Conservation (phyloP, 495 filamentous ascomycete genomes). For the Tuber brumale region DNA sequence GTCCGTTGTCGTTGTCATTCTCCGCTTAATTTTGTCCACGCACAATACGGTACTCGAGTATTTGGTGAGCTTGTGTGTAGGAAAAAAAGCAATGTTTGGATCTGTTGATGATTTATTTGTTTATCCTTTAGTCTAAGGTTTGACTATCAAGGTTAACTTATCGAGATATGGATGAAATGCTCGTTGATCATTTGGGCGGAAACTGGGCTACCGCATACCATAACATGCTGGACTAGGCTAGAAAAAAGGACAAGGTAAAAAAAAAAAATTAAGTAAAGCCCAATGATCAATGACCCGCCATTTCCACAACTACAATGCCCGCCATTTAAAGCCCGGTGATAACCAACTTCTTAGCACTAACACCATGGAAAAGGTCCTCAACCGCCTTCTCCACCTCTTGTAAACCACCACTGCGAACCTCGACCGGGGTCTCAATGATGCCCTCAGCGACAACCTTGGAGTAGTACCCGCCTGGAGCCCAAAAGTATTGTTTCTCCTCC, state of each 20-base stretch:
- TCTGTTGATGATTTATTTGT: neutral
- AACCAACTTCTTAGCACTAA: slow-evolving; percentile 22
- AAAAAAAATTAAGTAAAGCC: neutral
- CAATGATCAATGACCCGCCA: neutral
- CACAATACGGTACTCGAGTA: too few relatives aligned
- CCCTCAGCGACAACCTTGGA: slow-evolving; percentile 1
- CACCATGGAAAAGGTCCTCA: slow-evolving; percentile 7
- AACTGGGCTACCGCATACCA: neutral
- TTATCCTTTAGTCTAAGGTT: neutral
- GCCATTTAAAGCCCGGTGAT: neutral
- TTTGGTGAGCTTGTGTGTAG: neutral
- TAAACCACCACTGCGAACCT: slow-evolving; percentile 12
- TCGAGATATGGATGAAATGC: neutral
- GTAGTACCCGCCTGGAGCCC: slow-evolving; percentile 4
- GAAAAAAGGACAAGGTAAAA: neutral
- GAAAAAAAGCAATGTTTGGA: neutral
- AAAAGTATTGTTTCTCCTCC: slow-evolving; percentile 5
- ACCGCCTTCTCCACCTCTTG: slow-evolving; percentile 10
- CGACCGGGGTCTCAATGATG: slow-evolving; percentile 15
- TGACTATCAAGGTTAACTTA: neutral
- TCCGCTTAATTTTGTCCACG: too few relatives aligned
- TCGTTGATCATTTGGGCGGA: neutral
- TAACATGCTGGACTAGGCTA: neutral
- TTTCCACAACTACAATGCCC: neutral
- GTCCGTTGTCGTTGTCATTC: too few relatives aligned